These are phyloP conservation scores for Eutrema yunnanense DNA, from an alignment of 345 rosid genomes.

Conservation along the genomic window DNA sequence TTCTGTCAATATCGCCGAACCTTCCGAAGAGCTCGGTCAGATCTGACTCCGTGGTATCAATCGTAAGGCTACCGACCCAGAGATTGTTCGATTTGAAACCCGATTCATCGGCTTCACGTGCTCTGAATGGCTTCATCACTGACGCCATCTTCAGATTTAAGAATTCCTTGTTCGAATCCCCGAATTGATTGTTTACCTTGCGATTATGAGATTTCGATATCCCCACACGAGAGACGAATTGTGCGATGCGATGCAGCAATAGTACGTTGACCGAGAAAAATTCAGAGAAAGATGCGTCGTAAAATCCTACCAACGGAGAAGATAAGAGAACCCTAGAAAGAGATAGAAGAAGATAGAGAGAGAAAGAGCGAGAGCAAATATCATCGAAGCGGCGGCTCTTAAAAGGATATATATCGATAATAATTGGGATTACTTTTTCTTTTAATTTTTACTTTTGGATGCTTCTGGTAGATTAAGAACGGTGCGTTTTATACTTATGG, in stretches of 20 bases:
- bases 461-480: background rate
- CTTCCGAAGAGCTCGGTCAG: conserved; percentile 54
- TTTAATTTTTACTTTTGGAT: background rate
- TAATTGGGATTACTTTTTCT: background rate
- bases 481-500: background rate
- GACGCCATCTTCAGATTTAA: conserved; percentile 30
- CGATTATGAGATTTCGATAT: background rate
- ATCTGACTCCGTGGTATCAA: conserved; percentile 61
- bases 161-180: background rate
- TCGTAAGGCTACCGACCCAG: conserved; percentile 75
- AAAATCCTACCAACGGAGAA: conserved; percentile 11
- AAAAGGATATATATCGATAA: background rate
- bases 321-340: conserved; percentile 27
- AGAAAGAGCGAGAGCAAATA: background rate
- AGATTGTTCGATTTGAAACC: conserved; percentile 57
- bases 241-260: background rate
- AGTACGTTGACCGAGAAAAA: background rate
- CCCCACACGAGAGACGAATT: background rate
- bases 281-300: background rate
- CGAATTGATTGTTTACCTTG: conserved; percentile 4
- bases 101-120: conserved; percentile 32
- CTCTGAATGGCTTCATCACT: conserved; percentile 33
- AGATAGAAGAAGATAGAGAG: background rate
- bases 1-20: conserved; percentile 72
- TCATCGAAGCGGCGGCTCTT: background rate